Conservation (phyloP, 2,329 filamentous ascomycete genomes). For the Pseudocercospora macadamiae region DNA sequence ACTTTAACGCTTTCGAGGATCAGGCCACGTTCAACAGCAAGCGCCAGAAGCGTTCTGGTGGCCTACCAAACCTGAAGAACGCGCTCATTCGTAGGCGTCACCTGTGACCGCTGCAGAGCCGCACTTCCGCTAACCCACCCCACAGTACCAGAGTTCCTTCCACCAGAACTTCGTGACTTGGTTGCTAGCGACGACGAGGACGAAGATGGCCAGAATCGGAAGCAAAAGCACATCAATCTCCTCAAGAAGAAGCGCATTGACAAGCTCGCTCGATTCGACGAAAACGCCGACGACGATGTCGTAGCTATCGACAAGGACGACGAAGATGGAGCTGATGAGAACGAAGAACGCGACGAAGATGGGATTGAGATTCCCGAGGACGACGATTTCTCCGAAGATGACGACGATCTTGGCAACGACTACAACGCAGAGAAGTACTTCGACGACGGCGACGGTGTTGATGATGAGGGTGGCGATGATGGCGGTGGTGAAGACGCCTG, state of each 20-base stretch:
- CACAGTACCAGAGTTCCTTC: constrained; percentile 43
- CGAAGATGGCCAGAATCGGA: constrained; percentile 11
- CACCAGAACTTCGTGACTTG: constrained; percentile 51
- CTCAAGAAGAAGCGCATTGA: constrained; percentile 30
- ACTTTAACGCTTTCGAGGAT: constrained; percentile 60
- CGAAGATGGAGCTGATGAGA: constrained; percentile 65
- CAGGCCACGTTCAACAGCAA: constrained; percentile 46
- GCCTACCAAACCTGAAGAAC: constrained; percentile 56
- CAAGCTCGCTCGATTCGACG: constrained; percentile 31
- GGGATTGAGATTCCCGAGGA: constrained; percentile 23
- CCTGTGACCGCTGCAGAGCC: neutral
- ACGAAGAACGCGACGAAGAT: constrained; percentile 55
- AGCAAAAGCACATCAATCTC: constrained; percentile 26
- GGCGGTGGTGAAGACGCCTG: constrained; percentile 30
- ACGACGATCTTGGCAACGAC: constrained; percentile 58
- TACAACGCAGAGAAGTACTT: constrained; percentile 57
- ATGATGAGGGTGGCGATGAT: constrained; percentile 29
- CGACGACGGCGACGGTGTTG: constrained; percentile 53
- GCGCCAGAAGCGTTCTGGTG: constrained; percentile 38
- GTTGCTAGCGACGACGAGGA: constrained; percentile 34
- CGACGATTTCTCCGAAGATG: constrained; percentile 60
- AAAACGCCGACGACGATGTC: constrained; percentile 20
- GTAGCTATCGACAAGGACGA: constrained; percentile 22
- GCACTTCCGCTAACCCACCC: neutral
- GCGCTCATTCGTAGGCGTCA: constrained; percentile 21